Conservation (phyloP, 2,329 filamentous ascomycete genomes). For the Fusarium nematophilum region DNA sequence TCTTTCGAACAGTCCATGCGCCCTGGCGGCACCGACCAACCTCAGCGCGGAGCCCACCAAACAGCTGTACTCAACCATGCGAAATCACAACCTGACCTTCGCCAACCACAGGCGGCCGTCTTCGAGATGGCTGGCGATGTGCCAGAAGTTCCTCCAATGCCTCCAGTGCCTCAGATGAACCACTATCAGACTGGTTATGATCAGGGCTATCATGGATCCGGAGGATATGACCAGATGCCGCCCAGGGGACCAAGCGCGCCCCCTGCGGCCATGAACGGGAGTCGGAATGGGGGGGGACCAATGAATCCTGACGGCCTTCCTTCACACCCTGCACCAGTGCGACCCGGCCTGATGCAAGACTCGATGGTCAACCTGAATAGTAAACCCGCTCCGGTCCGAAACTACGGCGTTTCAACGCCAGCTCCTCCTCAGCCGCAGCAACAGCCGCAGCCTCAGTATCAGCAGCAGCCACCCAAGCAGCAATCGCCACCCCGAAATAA, state of each 20-base stretch:
- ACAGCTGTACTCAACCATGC: conserved; percentile 67
- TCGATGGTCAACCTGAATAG: conserved; percentile 66
- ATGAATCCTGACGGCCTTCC: conserved; percentile 60
- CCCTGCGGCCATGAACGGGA: conserved; percentile 36
- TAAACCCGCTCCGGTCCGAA: conserved; percentile 69
- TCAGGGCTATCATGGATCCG: conserved; percentile 33
- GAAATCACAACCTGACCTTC: conserved; percentile 75
- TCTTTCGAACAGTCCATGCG: conserved; percentile 63
- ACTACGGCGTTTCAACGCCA: conserved; percentile 62
- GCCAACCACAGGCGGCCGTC: conserved; percentile 72
- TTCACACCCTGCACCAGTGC: conserved; percentile 71
- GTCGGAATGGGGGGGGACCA: conserved; percentile 29
- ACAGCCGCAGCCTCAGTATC: conserved; percentile 47
- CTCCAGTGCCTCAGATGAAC: conserved; percentile 39
- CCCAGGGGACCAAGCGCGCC: conserved; percentile 48
- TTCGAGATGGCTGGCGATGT: conserved; percentile 79
- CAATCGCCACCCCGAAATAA: conserved; percentile 44
- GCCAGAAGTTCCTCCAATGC: conserved; percentile 65
- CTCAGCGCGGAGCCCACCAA: conserved; percentile 62
- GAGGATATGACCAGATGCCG: conserved; percentile 44
- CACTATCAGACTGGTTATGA: conserved; percentile 46
- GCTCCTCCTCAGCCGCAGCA: conserved; percentile 46
- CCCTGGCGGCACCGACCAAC: conserved; percentile 51
- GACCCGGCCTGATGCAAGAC: conserved; percentile 70
- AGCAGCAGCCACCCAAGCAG: conserved; percentile 46